Percentiles rank a stretch among this genome's conserved stretches.
Conservation (phyloP, 2,329 filamentous ascomycete genomes). For the Pseudocercospora fijiensis region DNA sequence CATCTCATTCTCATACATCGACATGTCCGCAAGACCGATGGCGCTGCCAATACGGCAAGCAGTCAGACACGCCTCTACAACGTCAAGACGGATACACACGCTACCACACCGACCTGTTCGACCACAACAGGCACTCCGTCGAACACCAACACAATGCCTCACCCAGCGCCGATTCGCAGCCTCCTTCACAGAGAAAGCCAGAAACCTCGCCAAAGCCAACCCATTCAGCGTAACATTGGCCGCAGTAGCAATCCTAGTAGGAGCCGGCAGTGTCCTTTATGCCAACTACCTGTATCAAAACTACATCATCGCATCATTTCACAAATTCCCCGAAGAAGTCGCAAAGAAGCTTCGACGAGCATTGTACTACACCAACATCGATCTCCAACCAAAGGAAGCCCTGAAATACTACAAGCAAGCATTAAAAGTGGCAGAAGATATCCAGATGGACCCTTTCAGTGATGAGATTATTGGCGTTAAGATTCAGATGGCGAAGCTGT, state of each 20-base stretch:
- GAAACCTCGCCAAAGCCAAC: slow-evolving; percentile 40
- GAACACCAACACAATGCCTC: slow-evolving; percentile 13
- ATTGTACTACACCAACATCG: slow-evolving; percentile 79
- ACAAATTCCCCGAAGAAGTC: slow-evolving; percentile 66
- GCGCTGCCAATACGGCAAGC: slow-evolving; percentile 27
- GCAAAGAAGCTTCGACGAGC: slow-evolving; percentile 78
- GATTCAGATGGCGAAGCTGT: slow-evolving; percentile 73
- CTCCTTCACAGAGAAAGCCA: slow-evolving; percentile 31
- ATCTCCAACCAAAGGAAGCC: slow-evolving; percentile 71
- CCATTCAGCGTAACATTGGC: slow-evolving; percentile 43
- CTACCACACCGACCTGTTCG: slow-evolving; percentile 13
- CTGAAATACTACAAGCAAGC: slow-evolving; percentile 82
- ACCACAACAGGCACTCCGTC: slow-evolving; percentile 16
- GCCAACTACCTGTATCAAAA: slow-evolving; percentile 49
- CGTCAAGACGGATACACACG: slow-evolving; percentile 24
- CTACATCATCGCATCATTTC: slow-evolving; percentile 51
- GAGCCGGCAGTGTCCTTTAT: slow-evolving; percentile 44
- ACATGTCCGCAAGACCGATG: slow-evolving; percentile 42
- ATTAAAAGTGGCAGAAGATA: slow-evolving; percentile 67
- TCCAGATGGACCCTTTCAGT: slow-evolving; percentile 81
- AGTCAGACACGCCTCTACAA: slow-evolving; percentile 10
- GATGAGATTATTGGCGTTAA: slow-evolving; percentile 89
- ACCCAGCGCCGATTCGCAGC: slow-evolving; percentile 25
- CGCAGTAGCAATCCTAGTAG: slow-evolving; percentile 37
- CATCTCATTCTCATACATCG: background rate